These are phyloP conservation scores for Ophiorrhiza pumila DNA, from an alignment of 257 asterid genomes.

Conservation along the genomic window DNA sequence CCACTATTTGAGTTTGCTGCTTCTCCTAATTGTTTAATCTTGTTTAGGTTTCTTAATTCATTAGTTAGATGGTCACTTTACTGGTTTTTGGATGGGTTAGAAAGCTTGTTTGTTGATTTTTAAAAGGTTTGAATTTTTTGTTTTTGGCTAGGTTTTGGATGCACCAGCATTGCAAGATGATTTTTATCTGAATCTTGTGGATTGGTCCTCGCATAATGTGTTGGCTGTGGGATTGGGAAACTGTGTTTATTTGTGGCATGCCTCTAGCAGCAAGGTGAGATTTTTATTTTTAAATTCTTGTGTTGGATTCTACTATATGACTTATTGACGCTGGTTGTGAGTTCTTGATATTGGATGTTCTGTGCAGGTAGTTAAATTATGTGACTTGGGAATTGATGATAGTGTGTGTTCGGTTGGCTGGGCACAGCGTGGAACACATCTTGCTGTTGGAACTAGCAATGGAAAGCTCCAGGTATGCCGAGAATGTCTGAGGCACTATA, in stretches of 20 bases:
- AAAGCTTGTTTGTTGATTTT: background rate
- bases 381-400: constrained; percentile 81
- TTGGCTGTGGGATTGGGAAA: constrained; percentile 90
- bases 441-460: constrained; percentile 90
- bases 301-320: background rate
- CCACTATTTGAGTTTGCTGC: too few species aligned
- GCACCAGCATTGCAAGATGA: constrained; percentile 97
- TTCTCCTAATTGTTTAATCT: background rate
- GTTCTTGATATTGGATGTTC: background rate
- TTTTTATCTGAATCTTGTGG: constrained; percentile 91
- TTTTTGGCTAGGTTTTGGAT: constrained; percentile 64
- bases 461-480: constrained; percentile 80
- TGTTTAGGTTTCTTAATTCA: background rate
- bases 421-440: constrained; percentile 90
- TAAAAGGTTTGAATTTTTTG: background rate
- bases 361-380: constrained; percentile 81
- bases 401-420: constrained; percentile 92
- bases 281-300: background rate
- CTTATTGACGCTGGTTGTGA: background rate
- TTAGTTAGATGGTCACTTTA: background rate
- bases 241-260: constrained; percentile 93
- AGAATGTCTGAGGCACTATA: background rate
- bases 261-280: constrained; percentile 89
- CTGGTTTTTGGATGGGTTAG: background rate
- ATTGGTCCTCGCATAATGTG: constrained; percentile 88